Base-by-base conservation (phyloP, 495 filamentous ascomycete genomes). In the Trichoderma reesei region DNA sequence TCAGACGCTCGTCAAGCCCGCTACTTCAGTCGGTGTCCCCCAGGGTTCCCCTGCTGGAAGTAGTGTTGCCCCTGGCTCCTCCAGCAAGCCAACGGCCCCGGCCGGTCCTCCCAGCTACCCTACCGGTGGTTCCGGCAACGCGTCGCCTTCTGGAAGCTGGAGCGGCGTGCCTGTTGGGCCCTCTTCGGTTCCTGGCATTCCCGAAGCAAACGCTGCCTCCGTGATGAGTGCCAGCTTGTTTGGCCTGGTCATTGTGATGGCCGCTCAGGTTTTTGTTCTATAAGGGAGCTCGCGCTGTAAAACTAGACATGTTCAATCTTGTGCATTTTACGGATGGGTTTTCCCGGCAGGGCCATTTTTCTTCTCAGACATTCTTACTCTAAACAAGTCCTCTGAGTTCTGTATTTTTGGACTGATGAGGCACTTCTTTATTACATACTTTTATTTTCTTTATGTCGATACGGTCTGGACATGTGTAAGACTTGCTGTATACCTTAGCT, bases 121-220 rank as follows among this genome's bases (percentile, higher is more conserved):
- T 33, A 20, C 16, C 59, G 26, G 59, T 6, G 36, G 31, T 14
- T n/a, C 59, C 4, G 36, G 36, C 33, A 31, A 26, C 36, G 36
- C 59, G 14, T 18, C 39, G 59, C 59, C 59, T n/a, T 39, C 59
- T 61, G 36, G 59, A 42, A 61, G 36, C 59, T 61, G 36, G 36
- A 42, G 36, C 16, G 36, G 36, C 16, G 36, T 33, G 11, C 59
- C 36, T 13, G 34, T n/a, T 42, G 59, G 59, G 10, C 36, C 36
- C 20, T 42, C 39, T 26, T 6, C 59, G 8, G 31, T 42, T 18
- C 59, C 59, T 34, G 41, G 36, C 39, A 16, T 61, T 18, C 59
- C 59, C 13, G 59, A 36, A 33, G 5, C 51, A 7, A 56, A 13
- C 59, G 14, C 16, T 34, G 59, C 59, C 31, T 38, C 59, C 31